Conservation (phyloP, 257 asterid genomes). For the Capsicum baccatum region DNA sequence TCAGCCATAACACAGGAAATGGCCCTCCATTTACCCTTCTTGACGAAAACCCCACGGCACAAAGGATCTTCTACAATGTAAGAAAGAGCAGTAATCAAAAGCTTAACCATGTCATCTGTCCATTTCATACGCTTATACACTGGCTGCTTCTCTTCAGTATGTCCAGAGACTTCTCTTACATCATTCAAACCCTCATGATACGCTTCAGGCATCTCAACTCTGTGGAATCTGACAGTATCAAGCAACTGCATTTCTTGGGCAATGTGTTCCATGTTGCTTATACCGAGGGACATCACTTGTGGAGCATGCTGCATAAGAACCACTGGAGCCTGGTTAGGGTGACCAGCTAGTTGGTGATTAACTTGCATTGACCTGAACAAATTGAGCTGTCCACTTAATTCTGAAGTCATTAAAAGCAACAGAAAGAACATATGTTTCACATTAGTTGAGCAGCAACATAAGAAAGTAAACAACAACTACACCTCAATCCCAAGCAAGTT, state of each 20-base stretch:
- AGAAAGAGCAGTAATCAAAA: slow-evolving; percentile 55
- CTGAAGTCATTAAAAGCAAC: slow-evolving; percentile 25
- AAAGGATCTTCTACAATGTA: slow-evolving; percentile 38
- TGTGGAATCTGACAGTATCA: slow-evolving; percentile 9
- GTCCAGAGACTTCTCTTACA: slow-evolving; percentile 25
- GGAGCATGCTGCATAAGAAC: slow-evolving; percentile 30
- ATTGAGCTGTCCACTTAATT: slow-evolving; percentile 21
- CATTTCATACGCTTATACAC: slow-evolving; percentile 53
- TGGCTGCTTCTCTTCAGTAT: slow-evolving; percentile 25
- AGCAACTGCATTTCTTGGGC: slow-evolving; percentile 30
- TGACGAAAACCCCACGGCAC: slow-evolving; percentile 1
- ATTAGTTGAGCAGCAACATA: slow-evolving; percentile 31
- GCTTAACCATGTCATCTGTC: slow-evolving; percentile 61
- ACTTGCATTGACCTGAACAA: slow-evolving; percentile 34
- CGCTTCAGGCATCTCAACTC: slow-evolving; percentile 24
- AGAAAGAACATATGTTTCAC: neutral
- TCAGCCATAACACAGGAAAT: slow-evolving; percentile 53
- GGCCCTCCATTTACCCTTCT: slow-evolving; percentile 60
- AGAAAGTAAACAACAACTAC: neutral
- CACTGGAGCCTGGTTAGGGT: slow-evolving; percentile 18
- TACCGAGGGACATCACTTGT: slow-evolving; percentile 32
- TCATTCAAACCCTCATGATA: slow-evolving; percentile 18
- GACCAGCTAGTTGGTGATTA: slow-evolving; percentile 34
- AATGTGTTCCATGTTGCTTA: slow-evolving; percentile 28
- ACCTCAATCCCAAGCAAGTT: neutral